Base-by-base conservation (phyloP, 2,329 filamentous ascomycete species). In the Diplodia seriata region DNA sequence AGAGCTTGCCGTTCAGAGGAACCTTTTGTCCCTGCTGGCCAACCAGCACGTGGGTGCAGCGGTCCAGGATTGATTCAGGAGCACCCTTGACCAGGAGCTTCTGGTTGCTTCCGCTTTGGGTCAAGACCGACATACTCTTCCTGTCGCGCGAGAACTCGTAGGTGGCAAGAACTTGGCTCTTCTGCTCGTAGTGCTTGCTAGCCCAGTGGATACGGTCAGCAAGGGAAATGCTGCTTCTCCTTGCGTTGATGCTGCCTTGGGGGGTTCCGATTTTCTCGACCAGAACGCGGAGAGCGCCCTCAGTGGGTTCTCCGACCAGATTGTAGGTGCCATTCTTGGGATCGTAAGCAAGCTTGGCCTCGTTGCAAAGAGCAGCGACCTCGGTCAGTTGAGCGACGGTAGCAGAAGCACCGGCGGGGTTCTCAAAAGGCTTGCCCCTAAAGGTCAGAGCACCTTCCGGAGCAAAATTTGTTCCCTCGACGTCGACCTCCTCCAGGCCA, bases 111-210 rank as follows among this genome's bases (percentile, higher is more conserved):
- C 87, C 90, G 66, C 86, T 85, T 71, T 90, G 86, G 70, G 96
- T 92, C 69, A 98, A 83, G 43, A 99, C 96, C 57, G 95, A 99
- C 95, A 99, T 99, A 81, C 94, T 98, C 87, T 99, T 99, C 70
- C 95, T 89, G 80, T 99, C 95, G 74, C 95, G 90, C 1, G 95
- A 98, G 81, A 99, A 99, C 78, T 99, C 95, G 74, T 93, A 99
- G 12, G 93, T 97, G 9, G 94, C 90, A 68, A 97, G 85, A 51
- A 91, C 89, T 64, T 89, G 88, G 61, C 90, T 87, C 72, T 87
- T 86, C 72, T 88, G 85, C 81, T 97, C 94, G 78, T 97, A 97
- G 81, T 90, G 89, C 71, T 89, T 86, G 83, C 93, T 98, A 69
- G 93, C 89, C 74, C 90, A 87, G 81, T 98, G 91, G 50, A 95